phyloP scores from a whole-genome alignment of 169 alveolate genomes.

The Plasmodium coatneyi region DNA sequence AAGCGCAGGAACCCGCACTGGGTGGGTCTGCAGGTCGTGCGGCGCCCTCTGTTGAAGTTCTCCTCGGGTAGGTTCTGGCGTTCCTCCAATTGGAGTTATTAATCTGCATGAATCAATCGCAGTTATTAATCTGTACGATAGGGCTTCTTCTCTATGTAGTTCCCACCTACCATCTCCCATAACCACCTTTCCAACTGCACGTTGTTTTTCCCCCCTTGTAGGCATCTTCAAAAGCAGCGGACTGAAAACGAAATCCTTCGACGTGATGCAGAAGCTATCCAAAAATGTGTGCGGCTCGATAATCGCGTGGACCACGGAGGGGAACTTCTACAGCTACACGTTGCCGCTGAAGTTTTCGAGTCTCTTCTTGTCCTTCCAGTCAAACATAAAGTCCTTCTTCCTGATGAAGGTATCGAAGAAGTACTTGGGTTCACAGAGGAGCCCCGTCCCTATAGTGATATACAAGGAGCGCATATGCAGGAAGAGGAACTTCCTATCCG shows the following conservation, averaged over 20 bases:
- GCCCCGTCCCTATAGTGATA: constrained; percentile 46
- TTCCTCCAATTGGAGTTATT: too few relatives aligned
- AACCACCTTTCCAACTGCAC: too few relatives aligned
- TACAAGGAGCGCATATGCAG: constrained; percentile 11
- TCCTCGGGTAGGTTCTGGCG: constrained; percentile 37
- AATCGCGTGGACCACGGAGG: constrained; percentile 75
- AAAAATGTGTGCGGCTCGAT: constrained; percentile 47
- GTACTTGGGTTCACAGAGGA: constrained; percentile 45
- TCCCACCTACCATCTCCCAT: too few relatives aligned
- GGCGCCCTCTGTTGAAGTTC: constrained; percentile 42
- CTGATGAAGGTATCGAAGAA: constrained; percentile 19
- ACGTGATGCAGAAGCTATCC: constrained; percentile 46
- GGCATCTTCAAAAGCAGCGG: constrained; percentile 16
- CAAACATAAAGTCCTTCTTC: constrained; percentile 62
- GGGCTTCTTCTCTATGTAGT: not conserved
- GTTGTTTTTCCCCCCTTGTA: not conserved
- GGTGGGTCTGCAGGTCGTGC: constrained; percentile 53
- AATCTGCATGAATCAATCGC: too few relatives aligned
- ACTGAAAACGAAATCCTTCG: constrained; percentile 21
- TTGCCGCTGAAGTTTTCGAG: constrained; percentile 68
- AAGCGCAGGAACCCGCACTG: constrained; percentile 18
- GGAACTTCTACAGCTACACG: constrained; percentile 54
- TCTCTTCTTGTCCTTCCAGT: constrained; percentile 58
- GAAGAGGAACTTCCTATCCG: not conserved
- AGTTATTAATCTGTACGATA: too few relatives aligned